Percentiles rank a stretch among this genome's conserved stretches.
Evolutionary conservation across 1,284 basidiomycete species (phyloP).

Genomic region (Leccinum solheimii): DNA sequence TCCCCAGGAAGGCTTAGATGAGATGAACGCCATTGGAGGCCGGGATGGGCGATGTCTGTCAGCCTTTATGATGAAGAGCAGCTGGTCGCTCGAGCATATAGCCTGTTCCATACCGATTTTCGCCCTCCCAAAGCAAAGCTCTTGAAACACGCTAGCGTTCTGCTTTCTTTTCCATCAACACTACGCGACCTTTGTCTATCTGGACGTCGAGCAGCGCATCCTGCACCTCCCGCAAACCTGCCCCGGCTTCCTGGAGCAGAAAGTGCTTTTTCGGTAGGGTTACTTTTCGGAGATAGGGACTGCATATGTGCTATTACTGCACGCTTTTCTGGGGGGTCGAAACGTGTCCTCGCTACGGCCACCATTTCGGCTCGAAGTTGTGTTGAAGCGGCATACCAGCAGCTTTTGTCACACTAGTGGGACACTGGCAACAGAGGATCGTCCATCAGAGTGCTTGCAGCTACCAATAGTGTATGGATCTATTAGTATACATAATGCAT

Average conservation of each 20-base stretch:
- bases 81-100: conserved; percentile 61
- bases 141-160: conserved; percentile 59
- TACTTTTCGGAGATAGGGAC: conserved; percentile 71
- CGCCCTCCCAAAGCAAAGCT: conserved; percentile 47
- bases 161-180: conserved; percentile 75
- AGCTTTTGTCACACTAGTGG: too few relatives aligned
- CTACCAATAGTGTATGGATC: too few relatives aligned
- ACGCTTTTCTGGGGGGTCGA: conserved; percentile 88
- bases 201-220: conserved; percentile 54
- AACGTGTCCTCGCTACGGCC: conserved; percentile 73
- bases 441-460: too few relatives aligned
- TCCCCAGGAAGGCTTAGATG: too few relatives aligned
- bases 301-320: conserved; percentile 77
- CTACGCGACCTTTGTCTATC: conserved; percentile 59
- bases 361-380: conserved; percentile 60
- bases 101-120: conserved; percentile 86
- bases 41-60: too few relatives aligned
- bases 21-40: too few relatives aligned
- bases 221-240: conserved; percentile 57
- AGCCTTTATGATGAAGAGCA: too few relatives aligned
- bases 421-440: too few relatives aligned
- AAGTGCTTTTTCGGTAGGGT: conserved; percentile 79
- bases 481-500: too few relatives aligned
- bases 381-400: too few relatives aligned
- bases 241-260: conserved; percentile 72